A percentile compares a stretch with the other conserved stretches of the same genome.
phyloP scores from a whole-genome alignment of 331 rosid species.

The Phaseolus coccineus region DNA sequence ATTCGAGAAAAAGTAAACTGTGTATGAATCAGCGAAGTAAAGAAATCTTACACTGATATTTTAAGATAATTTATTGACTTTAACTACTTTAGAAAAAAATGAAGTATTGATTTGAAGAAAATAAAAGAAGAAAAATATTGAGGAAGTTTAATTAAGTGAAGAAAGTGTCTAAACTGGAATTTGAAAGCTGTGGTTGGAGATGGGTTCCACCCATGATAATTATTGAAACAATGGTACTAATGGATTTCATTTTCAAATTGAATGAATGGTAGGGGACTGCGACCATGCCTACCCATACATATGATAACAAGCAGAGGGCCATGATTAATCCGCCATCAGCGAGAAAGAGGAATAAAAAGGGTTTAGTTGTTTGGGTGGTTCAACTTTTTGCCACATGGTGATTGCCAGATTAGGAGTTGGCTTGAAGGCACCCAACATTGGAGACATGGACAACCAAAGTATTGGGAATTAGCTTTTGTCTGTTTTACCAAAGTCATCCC shows the following conservation, averaged over 20 bases:
- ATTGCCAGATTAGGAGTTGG: conserved; percentile 41
- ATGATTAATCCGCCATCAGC: conserved; percentile 34
- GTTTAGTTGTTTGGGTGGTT: conserved; percentile 40
- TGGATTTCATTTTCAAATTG: conserved; percentile 20
- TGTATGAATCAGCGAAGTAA: too few relatives aligned
- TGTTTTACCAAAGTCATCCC: conserved; percentile 22
- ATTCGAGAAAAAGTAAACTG: too few relatives aligned
- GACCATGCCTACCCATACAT: conserved; percentile 40
- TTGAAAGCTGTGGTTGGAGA: conserved; percentile 22
- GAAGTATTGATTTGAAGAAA: too few relatives aligned
- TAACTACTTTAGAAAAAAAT: too few relatives aligned
- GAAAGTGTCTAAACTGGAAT: not conserved
- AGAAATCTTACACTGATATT: too few relatives aligned
- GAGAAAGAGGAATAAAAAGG: conserved; percentile 7
- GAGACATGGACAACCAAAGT: conserved; percentile 44
- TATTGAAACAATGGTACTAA: not conserved
- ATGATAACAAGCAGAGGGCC: conserved; percentile 40
- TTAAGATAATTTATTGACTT: too few relatives aligned
- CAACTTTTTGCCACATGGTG: conserved; percentile 52
- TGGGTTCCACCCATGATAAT: conserved; percentile 46
- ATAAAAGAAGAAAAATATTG: too few relatives aligned
- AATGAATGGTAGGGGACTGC: conserved; percentile 31
- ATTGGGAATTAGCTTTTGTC: conserved; percentile 49
- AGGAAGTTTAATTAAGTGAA: too few relatives aligned
- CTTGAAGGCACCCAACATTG: conserved; percentile 43